Base-by-base conservation (phyloP, 2,329 filamentous ascomycete species). In the Magnaporthiopsis rhizophila region DNA sequence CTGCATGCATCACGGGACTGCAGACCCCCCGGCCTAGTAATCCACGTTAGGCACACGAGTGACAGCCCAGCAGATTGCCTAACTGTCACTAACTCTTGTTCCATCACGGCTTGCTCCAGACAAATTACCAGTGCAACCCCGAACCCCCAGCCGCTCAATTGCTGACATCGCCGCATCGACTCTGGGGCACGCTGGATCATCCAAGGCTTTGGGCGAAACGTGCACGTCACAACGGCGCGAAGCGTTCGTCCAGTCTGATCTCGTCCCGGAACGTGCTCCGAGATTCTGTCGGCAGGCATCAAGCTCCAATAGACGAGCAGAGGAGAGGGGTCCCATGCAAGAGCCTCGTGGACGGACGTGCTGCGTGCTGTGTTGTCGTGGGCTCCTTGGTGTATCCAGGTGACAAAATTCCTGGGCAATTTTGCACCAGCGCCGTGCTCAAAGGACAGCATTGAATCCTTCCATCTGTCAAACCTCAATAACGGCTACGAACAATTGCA, bases 21-120 rank as follows among this genome's bases (percentile, higher is more conserved):
- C 53, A 36, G 13, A 61, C n/a, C n/a, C 56, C 59, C 62, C 34
- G 61, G 64, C 62, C 59, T 67, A 67, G 66, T 68, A 68, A 69
- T 69, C 67, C 61, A 58, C 58, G 68, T 66, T 69, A 69, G 66
- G 62, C 24, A 26, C 8, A 3, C 28, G 26, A 7, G 9, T 24
- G 11, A 6, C 13, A 28, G 28, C 24, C 24, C 57, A 7, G 26
- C 57, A 3, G 6, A 12, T 30, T 15, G 26, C 26, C 30, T 60
- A 60, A 60, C 58, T 15, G 58, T 13, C n/a, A 18, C 58, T 32
- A 60, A 60, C 58, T 21, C 58, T 21, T 13, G 13, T 8, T 15
- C 4, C 38, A 15, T 15, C 38, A 21, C 45, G 8, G 7, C 18
- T 6, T 38, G 36, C 45, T 53, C 7, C 36, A 36, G 34, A 36